Evolutionary conservation across 2,329 filamentous ascomycete species (phyloP).

Genomic region (Trichoderma semiorbis): DNA sequence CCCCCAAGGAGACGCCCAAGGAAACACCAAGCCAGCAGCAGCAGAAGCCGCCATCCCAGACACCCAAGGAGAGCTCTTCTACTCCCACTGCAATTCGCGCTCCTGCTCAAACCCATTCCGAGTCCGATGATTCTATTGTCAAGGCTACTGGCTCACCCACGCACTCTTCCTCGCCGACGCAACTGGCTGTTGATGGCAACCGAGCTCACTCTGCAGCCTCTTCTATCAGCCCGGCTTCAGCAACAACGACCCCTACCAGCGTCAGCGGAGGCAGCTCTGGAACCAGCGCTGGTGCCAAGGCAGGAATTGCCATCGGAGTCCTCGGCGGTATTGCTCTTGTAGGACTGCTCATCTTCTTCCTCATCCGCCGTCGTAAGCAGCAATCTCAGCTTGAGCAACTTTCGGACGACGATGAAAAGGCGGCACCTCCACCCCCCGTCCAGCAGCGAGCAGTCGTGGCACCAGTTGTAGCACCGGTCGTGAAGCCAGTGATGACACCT

Average conservation of each 20-base stretch:
- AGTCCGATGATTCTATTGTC: slow-evolving; percentile 30
- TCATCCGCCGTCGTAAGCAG: slow-evolving; percentile 69
- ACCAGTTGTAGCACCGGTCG: not conserved
- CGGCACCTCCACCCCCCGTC: slow-evolving; percentile 19
- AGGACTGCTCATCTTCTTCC: slow-evolving; percentile 65
- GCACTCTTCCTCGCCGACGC: not conserved
- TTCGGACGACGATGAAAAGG: slow-evolving; percentile 62
- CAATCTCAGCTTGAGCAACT: slow-evolving; percentile 48
- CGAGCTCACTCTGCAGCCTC: slow-evolving; percentile 24
- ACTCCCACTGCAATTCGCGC: slow-evolving; percentile 8
- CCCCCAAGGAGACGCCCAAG: slow-evolving; percentile 20
- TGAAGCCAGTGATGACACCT: not conserved
- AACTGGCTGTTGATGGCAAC: slow-evolving; percentile 16
- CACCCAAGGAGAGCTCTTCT: not conserved
- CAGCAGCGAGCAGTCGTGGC: slow-evolving; percentile 25
- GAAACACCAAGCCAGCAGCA: slow-evolving; percentile 18
- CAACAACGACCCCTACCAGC: not conserved
- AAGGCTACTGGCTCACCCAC: slow-evolving; percentile 29
- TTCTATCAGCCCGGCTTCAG: slow-evolving; percentile 21
- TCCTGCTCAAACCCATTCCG: slow-evolving; percentile 21
- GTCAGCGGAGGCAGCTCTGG: slow-evolving; percentile 17
- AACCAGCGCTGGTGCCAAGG: slow-evolving; percentile 53
- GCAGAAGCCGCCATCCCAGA: not conserved
- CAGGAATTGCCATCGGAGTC: slow-evolving; percentile 81
- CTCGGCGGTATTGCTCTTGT: slow-evolving; percentile 65